phyloP scores from a whole-genome alignment of 306 rosid genomes.

The Carpinus fangiana region DNA sequence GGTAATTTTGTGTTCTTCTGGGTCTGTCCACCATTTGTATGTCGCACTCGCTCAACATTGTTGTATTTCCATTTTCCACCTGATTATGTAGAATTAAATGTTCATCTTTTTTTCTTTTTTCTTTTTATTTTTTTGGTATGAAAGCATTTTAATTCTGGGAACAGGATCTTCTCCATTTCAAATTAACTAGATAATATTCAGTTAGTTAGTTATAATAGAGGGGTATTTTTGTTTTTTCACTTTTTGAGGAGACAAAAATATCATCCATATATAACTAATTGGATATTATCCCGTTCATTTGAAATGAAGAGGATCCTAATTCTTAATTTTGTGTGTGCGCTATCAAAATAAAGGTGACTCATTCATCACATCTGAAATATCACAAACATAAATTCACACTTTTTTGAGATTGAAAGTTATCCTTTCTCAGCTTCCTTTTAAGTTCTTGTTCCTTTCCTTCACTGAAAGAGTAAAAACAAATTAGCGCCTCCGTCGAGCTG shows the following conservation, averaged over 20 bases:
- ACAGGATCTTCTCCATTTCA: too few relatives aligned
- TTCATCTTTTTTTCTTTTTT: not conserved
- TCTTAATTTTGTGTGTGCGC: too few relatives aligned
- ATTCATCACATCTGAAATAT: not conserved
- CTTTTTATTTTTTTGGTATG: not conserved
- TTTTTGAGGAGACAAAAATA: too few relatives aligned
- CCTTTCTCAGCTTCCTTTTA: not conserved
- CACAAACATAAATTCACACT: not conserved
- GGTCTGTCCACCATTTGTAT: too few relatives aligned
- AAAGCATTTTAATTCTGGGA: not conserved
- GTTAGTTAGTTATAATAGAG: too few relatives aligned
- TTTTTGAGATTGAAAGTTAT: not conserved
- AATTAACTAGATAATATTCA: too few relatives aligned
- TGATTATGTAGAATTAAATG: not conserved
- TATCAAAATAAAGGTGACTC: not conserved
- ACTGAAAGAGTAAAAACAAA: not conserved
- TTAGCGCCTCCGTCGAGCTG: constrained; percentile 57
- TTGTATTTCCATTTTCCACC: not conserved
- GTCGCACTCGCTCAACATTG: not conserved
- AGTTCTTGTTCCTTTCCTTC: not conserved
- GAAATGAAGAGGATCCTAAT: too few relatives aligned
- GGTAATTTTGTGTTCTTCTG: not conserved
- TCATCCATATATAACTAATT: too few relatives aligned
- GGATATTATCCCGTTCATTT: too few relatives aligned
- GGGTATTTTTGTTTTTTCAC: too few relatives aligned